These are phyloP conservation scores for Trichoderma sp. DNA, from an alignment of 2,329 filamentous ascomycete species.

Conservation along the genomic window DNA sequence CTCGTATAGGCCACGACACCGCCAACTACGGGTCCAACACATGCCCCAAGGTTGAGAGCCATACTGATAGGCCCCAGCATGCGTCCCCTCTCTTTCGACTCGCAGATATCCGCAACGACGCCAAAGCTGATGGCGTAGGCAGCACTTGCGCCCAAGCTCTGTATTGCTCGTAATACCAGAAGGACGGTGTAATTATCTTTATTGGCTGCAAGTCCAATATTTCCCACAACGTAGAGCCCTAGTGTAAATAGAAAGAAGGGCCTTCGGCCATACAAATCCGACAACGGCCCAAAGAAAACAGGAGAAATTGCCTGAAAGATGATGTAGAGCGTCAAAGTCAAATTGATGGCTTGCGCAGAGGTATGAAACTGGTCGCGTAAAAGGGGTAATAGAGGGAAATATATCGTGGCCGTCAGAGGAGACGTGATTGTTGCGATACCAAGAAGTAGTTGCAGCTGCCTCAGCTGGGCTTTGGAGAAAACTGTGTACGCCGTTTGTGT, in stretches of 20 bases:
- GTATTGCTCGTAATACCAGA: background rate
- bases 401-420: background rate
- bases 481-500: too few relatives aligned
- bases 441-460: background rate
- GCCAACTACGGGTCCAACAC: background rate
- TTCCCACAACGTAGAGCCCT: background rate
- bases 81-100: background rate
- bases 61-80: background rate
- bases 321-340: background rate
- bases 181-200: background rate
- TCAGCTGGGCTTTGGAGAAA: too few relatives aligned
- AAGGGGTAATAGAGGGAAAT: background rate
- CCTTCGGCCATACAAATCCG: background rate
- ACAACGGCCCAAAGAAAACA: background rate
- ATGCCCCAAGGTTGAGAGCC: background rate
- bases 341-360: background rate
- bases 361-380: background rate
- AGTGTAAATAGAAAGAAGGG: background rate
- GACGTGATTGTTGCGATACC: background rate
- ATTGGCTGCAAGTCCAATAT: background rate
- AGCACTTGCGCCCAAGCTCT: background rate
- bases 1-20: background rate
- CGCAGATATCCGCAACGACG: background rate
- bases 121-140: background rate
- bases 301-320: background rate